These are phyloP conservation scores for Neophaeococcomyces aloes DNA, from an alignment of 2,329 filamentous ascomycete genomes.

Conservation along the genomic window DNA sequence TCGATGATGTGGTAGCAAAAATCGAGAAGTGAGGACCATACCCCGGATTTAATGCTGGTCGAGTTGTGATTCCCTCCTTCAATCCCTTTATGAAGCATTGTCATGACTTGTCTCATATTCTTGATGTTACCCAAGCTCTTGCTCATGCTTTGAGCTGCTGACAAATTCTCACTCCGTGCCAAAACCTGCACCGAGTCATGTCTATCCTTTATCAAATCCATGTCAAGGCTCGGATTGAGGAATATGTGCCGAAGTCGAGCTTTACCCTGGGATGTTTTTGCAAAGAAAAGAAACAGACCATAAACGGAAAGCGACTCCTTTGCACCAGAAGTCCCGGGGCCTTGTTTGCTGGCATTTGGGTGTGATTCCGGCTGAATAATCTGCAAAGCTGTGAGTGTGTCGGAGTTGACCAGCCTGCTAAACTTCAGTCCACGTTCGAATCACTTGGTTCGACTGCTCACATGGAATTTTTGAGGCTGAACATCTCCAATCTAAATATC, in stretches of 20 bases:
- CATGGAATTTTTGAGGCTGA: conserved; percentile 56
- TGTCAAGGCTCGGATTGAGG: conserved; percentile 62
- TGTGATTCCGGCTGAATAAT: conserved; percentile 75
- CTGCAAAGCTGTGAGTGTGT: conserved; percentile 72
- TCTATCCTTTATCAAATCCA: conserved; percentile 58
- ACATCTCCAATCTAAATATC: conserved; percentile 60
- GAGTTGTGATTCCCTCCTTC: conserved; percentile 42
- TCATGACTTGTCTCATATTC: conserved; percentile 60
- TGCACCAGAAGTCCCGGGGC: conserved; percentile 51
- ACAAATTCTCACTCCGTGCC: conserved; percentile 55
- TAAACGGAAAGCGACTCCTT: conserved; percentile 80
- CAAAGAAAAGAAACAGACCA: conserved; percentile 66
- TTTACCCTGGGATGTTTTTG: conserved; percentile 70
- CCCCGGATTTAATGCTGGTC: conserved; percentile 51
- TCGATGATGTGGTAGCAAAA: conserved; percentile 64
- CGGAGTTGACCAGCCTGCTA: conserved; percentile 67
- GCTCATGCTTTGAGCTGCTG: conserved; percentile 44
- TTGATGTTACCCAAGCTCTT: conserved; percentile 59
- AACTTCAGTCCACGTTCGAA: conserved; percentile 24
- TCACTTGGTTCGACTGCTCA: conserved; percentile 24
- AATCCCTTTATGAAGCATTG: conserved; percentile 68
- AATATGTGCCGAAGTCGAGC: conserved; percentile 66
- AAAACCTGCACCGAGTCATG: conserved; percentile 60
- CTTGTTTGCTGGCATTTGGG: conserved; percentile 69
- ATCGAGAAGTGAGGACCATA: conserved; percentile 62